phyloP scores from a whole-genome alignment of 2,329 filamentous ascomycete genomes.

The Trichoderma brevicompactum region DNA sequence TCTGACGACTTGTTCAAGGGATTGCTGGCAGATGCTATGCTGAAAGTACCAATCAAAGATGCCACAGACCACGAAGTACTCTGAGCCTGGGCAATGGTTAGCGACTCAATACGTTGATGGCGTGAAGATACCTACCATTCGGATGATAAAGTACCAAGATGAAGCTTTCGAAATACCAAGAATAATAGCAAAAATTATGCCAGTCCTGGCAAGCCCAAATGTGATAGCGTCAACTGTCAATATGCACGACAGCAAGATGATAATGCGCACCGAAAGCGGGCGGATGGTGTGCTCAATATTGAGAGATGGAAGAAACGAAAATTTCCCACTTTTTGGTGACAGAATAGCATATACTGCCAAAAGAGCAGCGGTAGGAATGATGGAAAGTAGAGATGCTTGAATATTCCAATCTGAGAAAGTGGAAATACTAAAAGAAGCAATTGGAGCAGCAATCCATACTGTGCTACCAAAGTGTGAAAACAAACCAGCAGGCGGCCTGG shows the following conservation, averaged over 20 bases:
- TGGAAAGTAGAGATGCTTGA: constrained; percentile 33
- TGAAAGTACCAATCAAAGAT: constrained; percentile 40
- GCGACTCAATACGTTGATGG: fast-evolving
- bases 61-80: constrained; percentile 41
- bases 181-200: constrained; percentile 30
- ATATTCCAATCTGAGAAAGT: constrained; percentile 40
- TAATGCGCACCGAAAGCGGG: constrained; percentile 35
- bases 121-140: constrained; percentile 36
- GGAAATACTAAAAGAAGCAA: constrained; percentile 25
- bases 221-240: constrained; percentile 32
- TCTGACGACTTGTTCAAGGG: constrained; percentile 39
- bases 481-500: not conserved
- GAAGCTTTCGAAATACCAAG: constrained; percentile 40
- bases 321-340: not conserved
- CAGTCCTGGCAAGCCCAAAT: constrained; percentile 35
- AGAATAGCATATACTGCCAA: constrained; percentile 40
- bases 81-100: constrained; percentile 35
- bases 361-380: constrained; percentile 38
- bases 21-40: constrained; percentile 38
- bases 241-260: constrained; percentile 30
- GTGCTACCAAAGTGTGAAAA: constrained; percentile 14
- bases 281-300: constrained; percentile 37
- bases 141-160: constrained; percentile 44
- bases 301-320: constrained; percentile 4
- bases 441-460: not conserved